These are phyloP conservation scores for Cyberlindnera subsufficiens DNA, from an alignment of 805 yeast genomes.

Conservation along the genomic window DNA sequence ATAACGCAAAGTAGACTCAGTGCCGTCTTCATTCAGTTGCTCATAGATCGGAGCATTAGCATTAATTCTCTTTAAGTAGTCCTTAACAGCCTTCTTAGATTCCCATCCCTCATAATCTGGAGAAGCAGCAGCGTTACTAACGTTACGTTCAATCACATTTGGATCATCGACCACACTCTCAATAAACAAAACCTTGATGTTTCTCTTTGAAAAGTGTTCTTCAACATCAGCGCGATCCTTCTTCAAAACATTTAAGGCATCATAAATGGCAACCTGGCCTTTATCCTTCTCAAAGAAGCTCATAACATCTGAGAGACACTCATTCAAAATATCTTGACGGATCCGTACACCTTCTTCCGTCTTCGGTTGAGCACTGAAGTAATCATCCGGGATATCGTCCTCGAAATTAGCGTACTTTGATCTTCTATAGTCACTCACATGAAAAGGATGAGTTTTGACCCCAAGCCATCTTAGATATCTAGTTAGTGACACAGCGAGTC, in stretches of 20 bases:
- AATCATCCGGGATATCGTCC: constrained; percentile 59
- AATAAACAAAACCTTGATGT: constrained; percentile 77
- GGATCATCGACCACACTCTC: constrained; percentile 81
- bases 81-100: constrained; percentile 64
- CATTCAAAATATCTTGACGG: constrained; percentile 52
- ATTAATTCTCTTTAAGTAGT: constrained; percentile 69
- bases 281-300: constrained; percentile 65
- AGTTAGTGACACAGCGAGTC: constrained; percentile 83
- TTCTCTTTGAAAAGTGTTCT: constrained; percentile 44
- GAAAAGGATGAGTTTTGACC: constrained; percentile 86
- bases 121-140: constrained; percentile 77
- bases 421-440: constrained; percentile 87
- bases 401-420: constrained; percentile 27
- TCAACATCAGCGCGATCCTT: constrained; percentile 58
- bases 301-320: constrained; percentile 64
- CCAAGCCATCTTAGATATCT: constrained; percentile 95
- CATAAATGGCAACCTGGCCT: constrained; percentile 95
- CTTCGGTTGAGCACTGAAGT: constrained; percentile 53
- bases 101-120: constrained; percentile 84
- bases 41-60: constrained; percentile 66
- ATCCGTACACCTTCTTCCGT: constrained; percentile 41
- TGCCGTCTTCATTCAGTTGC: constrained; percentile 45
- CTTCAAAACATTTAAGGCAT: constrained; percentile 84
- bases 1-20: constrained; percentile 54
- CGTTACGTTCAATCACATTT: constrained; percentile 62